Evolutionary conservation across 371 early-diverging fungal species (phyloP).

Genomic region (Enterospora canceri): DNA sequence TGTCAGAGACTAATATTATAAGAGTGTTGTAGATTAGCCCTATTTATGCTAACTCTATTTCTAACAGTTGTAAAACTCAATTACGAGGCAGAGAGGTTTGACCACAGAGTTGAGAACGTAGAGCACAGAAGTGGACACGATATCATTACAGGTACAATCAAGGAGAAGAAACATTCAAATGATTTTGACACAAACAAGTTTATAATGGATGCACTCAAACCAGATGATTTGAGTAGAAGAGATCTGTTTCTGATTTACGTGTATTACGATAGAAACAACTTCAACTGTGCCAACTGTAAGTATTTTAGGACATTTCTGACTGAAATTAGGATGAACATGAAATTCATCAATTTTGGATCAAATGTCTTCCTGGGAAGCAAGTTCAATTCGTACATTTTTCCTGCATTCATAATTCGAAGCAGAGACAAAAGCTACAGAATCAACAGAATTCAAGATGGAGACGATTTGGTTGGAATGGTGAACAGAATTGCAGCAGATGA

Average conservation of each 20-base stretch:
- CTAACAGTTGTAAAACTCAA: background rate
- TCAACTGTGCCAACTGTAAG: slow-evolving; percentile 33
- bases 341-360: slow-evolving; percentile 34
- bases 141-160: background rate
- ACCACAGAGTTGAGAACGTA: too few relatives aligned
- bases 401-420: slow-evolving; percentile 35
- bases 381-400: slow-evolving; percentile 33
- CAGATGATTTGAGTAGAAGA: slow-evolving; percentile 2
- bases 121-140: too few relatives aligned
- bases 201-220: background rate
- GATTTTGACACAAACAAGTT: too few relatives aligned
- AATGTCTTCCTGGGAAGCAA: slow-evolving; percentile 18
- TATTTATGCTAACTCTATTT: background rate
- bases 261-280: slow-evolving; percentile 27
- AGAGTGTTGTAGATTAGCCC: background rate
- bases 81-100: background rate
- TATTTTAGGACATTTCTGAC: slow-evolving; percentile 22
- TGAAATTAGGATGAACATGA: slow-evolving; percentile 22
- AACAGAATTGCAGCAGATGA: background rate
- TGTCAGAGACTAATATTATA: background rate
- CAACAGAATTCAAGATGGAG: slow-evolving; percentile 2
- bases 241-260: slow-evolving; percentile 38
- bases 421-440: slow-evolving; percentile 21
- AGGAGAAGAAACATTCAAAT: background rate
- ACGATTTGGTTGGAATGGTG: slow-evolving; percentile 30